Evolutionary conservation across 2,329 filamentous ascomycete genomes (phyloP), one percentile per base, ranked within the genome.

Genomic region (Zasmidium citrigriseum): DNA sequence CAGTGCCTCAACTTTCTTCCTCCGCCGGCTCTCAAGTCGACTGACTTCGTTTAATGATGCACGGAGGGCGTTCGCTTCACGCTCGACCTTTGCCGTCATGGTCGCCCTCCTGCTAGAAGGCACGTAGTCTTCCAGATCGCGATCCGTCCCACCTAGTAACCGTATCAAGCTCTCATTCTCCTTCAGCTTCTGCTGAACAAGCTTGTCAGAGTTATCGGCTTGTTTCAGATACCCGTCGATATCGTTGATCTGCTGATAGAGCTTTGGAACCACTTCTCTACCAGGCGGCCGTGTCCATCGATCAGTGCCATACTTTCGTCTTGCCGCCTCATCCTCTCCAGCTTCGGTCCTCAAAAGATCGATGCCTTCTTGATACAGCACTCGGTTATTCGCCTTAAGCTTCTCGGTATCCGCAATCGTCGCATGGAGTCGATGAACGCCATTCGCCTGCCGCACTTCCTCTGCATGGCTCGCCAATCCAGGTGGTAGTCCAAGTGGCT

Each of bases 371-470:
- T 90, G 86, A 61, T 95, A 98, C 0, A 91, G 83, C 0, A 86
- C 83, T 54, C 87, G 79, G 70, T 97, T 92, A 50, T 87, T 89
- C 1, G 86, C 81, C 65, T 95, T 91, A n/a, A 99, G 79, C 73
- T 93, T 96, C 50, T 93, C 88, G 1, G 93, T 96, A 64, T 98
- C 93, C 4, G 90, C 87, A 61, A 98, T 90, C 4, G 90, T 91
- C 54, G 87, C 84, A 53, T 90, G 85, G 0, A 98, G 77, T 24
- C 90, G 82, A 56, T 89, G 86, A 27, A 96, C 79, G 0, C 91
- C 93, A 69, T 96, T 92, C 56, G 93, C 90, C 72, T 98, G 93
- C 20, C 93, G 84, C 50, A 99, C 89, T 70, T 98, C 95, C 71
- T 98, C 93, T 0, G 93, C 93, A 67, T 97, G 95, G 21, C 95